Conservation (phyloP, 371 early-diverging fungal genomes). For the Mucor plumbeus region DNA sequence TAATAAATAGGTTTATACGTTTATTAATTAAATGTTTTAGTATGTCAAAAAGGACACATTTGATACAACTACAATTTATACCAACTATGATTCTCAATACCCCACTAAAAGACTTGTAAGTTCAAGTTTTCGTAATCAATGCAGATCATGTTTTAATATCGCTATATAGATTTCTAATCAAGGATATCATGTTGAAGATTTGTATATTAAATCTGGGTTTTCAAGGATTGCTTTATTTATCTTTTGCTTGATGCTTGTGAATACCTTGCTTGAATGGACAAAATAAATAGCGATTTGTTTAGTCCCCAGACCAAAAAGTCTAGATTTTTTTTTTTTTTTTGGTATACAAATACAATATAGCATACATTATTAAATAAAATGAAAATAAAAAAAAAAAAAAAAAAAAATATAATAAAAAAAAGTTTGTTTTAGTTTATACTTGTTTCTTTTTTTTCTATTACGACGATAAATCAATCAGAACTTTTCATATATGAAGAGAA, state of each 20-base stretch:
- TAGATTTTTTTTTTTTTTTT: neutral
- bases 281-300: neutral
- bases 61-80: neutral
- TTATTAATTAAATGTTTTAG: neutral
- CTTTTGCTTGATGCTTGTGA: constrained; percentile 5
- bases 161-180: constrained; percentile 1
- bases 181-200: neutral
- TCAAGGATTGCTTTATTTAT: neutral
- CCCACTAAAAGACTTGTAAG: neutral
- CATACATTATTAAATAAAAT: too few species aligned
- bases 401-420: too few species aligned
- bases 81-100: neutral
- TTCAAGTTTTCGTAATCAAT: too few species aligned
- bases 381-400: too few species aligned
- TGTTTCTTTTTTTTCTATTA: too few species aligned
- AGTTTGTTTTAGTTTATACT: too few species aligned
- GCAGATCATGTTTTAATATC: neutral
- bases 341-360: too few species aligned
- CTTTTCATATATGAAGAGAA: too few species aligned
- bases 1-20: neutral
- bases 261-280: constrained; percentile 11
- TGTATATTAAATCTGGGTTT: constrained; percentile 14
- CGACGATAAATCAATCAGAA: too few species aligned
- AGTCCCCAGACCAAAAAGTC: constrained; percentile 6
- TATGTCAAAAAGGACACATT: neutral